Base-by-base conservation (phyloP, 148 eudicot genomes). In the Bassia scoparia region DNA sequence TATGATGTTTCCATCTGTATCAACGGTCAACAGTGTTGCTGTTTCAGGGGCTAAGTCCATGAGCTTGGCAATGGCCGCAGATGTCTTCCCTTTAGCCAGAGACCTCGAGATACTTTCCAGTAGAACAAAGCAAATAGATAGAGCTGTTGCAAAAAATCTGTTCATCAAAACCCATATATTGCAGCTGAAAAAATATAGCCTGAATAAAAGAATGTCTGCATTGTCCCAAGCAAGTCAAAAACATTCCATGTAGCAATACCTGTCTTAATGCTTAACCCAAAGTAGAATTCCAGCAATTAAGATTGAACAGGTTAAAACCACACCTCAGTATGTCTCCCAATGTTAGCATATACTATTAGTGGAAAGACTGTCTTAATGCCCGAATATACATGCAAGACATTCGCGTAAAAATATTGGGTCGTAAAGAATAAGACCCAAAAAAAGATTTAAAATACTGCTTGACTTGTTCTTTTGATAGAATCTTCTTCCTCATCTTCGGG, bases 201-300 rank as follows among this genome's bases (percentile, higher is more conserved):
- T 10, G 99, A 95, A 75, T 89, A 95, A 53, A 90, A 95, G 76
- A 92, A 95, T 20, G 99, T n/a, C 99, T 50, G 99, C 90, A 74
- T 95, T 95, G 68, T 78, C 99, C 99, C 73, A 95, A 72, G 21
- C 92, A 92, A 69, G 92, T 95, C 78, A 95, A 76, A n/a, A 74
- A 95, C 99, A 83, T 95, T n/a, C 99, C 99, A 95, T 95, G 76
- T 95, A 64, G 99, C 96, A 15, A 94, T 90, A 49, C 96, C 96
- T 83, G 90, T 52, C 84, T 79, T 56, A 90, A 72, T 38, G 99
- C 82, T 71, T 90, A 96, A 81, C 30, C 99, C 99, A n/a, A 76
- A 71, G 76, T 96, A 92, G 74, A 96, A 96, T 79, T 77, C 61
- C 87, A 67, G 23, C 97, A n/a, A 92, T 96, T 46, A 92, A 79